A percentile compares a stretch with the other conserved stretches of the same genome.
phyloP scores from a whole-genome alignment of 345 rosid genomes.

The Eutrema heterophyllum region DNA sequence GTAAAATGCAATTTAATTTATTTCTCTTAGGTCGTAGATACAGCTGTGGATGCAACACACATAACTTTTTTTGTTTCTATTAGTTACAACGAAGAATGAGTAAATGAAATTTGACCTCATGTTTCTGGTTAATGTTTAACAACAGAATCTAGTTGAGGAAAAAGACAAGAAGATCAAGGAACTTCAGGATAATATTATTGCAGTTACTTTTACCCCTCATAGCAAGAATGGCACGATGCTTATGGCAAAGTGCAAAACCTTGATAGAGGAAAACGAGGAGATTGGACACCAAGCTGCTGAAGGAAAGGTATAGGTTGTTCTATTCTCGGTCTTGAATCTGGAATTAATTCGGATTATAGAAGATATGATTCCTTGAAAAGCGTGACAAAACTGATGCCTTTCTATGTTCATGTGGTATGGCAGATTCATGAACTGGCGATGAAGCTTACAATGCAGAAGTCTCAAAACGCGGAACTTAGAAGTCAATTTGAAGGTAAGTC shows the following conservation, averaged over 20 bases:
- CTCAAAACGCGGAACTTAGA: slow-evolving; percentile 77
- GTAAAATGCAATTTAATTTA: background rate
- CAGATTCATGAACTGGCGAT: slow-evolving; percentile 83
- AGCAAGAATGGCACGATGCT: slow-evolving; percentile 95
- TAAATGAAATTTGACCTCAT: background rate
- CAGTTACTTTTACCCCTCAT: slow-evolving; percentile 80
- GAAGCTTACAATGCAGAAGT: slow-evolving; percentile 86
- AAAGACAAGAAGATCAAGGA: slow-evolving; percentile 96
- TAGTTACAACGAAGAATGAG: background rate
- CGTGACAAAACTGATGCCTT: background rate
- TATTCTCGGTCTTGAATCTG: slow-evolving; percentile 1
- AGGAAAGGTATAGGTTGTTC: slow-evolving; percentile 65
- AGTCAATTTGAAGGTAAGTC: slow-evolving; percentile 81
- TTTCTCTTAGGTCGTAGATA: background rate
- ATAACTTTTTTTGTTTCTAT: background rate
- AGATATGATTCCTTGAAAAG: background rate
- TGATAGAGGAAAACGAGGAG: slow-evolving; percentile 97
- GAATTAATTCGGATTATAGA: background rate
- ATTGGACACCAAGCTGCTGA: slow-evolving; percentile 93
- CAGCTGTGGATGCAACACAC: background rate
- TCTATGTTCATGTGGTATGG: slow-evolving; percentile 12
- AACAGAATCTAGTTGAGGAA: slow-evolving; percentile 86
- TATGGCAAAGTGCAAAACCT: slow-evolving; percentile 89
- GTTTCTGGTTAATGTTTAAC: background rate
- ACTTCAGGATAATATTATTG: slow-evolving; percentile 84